Base-by-base conservation (phyloP, 202 grass and related monocot species). In the Zoysia matrella region DNA sequence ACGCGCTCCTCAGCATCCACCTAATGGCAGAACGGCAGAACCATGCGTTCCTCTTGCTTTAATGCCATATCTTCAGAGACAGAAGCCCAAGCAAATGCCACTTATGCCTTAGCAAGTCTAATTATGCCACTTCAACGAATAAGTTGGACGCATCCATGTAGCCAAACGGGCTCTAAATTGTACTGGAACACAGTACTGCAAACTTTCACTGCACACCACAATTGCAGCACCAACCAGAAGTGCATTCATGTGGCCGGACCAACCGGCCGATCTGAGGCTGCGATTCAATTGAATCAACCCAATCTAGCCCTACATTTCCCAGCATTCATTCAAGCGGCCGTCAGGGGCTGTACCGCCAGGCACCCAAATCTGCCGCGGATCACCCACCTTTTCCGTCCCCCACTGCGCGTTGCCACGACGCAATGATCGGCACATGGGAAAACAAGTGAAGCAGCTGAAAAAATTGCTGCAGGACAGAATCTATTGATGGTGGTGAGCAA, bases 241-340 rank as follows among this genome's bases (percentile, higher is more conserved):
- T 14, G 80, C 86, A 88, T 80, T 88, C 54, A 88, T 88, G 65
- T 47, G 5, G 5, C 53, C 53, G 6, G 14, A 84, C 81, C 86
- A 84, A 84, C 86, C 86, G 75, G 75, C 86, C 76, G 63, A 65
- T 73, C 50, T 70, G 81, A 65, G 8, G 22, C 1, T 55, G 75
- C 69, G 69, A 80, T 88, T 88, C 63, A 88, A 13, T 54, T 53
- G 12, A 7, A 73, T 55, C 22, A 30, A 30, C 22, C 12, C 22
- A 16, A 73, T 79, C 67, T 57, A 53, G 36, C 74, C 80, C 86
- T 75, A 74, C 79, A 88, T 79, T 84, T 88, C 62, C 72, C 62
- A 67, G 86, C 22, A 30, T 30, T 30, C 86, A 88, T 84, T 88
- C 47, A 88, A 80, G 75, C 43, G n/a, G 69, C 75, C 13, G 64